Percentiles rank a stretch among this genome's conserved stretches.
phyloP scores from a whole-genome alignment of 345 rosid species.

The Hevea brasiliensis region DNA sequence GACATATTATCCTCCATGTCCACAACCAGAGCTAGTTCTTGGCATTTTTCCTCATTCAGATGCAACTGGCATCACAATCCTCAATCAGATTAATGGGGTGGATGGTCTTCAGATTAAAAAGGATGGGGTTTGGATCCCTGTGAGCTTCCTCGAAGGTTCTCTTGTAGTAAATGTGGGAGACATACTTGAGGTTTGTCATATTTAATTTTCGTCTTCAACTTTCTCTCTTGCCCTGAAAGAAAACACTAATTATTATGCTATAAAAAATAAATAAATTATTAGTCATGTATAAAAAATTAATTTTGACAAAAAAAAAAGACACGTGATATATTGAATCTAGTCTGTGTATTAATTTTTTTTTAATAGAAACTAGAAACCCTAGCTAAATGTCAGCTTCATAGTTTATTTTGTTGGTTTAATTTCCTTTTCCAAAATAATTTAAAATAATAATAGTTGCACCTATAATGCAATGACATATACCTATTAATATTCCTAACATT shows the following conservation, averaged over 20 bases:
- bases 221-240: not conserved
- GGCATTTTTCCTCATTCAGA: constrained; percentile 28
- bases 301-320: not conserved
- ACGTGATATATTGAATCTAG: not conserved
- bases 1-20: constrained; percentile 33
- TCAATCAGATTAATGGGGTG: constrained; percentile 27
- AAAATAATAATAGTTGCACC: too few relatives aligned
- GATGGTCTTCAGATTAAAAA: constrained; percentile 25
- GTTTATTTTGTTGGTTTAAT: not conserved
- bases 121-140: constrained; percentile 25
- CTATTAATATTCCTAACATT: too few relatives aligned
- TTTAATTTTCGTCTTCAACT: not conserved
- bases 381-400: not conserved
- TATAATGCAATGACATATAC: too few relatives aligned
- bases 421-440: not conserved
- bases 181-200: constrained; percentile 24
- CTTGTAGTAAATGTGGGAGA: constrained; percentile 29
- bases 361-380: not conserved
- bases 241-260: not conserved
- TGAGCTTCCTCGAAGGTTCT: constrained; percentile 17
- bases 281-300: too few relatives aligned
- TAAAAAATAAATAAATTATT: too few relatives aligned
- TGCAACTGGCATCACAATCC: constrained; percentile 24
- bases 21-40: constrained; percentile 17
- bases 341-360: too few relatives aligned